These are phyloP conservation scores for Ustilago crameri DNA, from an alignment of 1,284 basidiomycete species.

Conservation along the genomic window DNA sequence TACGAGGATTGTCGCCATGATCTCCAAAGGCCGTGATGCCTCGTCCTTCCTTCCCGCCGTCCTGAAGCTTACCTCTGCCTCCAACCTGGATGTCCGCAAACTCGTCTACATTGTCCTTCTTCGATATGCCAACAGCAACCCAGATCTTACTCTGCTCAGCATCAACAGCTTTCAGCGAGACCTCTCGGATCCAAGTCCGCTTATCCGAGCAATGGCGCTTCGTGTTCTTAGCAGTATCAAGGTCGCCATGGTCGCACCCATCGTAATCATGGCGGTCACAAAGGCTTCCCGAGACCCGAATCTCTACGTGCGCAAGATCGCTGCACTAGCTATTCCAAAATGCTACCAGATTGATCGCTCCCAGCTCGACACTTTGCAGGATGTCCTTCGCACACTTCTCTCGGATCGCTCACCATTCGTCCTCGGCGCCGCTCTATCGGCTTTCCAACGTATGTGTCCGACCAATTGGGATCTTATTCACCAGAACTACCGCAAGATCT, in stretches of 20 bases:
- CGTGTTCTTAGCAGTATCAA: conserved; percentile 92
- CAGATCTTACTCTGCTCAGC: conserved; percentile 91
- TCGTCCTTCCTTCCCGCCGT: conserved; percentile 75
- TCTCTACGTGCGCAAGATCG: conserved; percentile 91
- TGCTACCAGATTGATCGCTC: conserved; percentile 74
- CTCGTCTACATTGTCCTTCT: conserved; percentile 97
- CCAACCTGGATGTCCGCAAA: conserved; percentile 86
- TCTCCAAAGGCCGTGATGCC: conserved; percentile 90
- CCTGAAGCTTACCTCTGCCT: conserved; percentile 65
- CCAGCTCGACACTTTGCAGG: conserved; percentile 79
- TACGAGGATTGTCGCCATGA: conserved; percentile 71
- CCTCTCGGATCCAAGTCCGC: conserved; percentile 87
- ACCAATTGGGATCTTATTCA: conserved; percentile 79
- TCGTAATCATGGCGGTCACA: conserved; percentile 88
- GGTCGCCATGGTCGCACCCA: conserved; percentile 84
- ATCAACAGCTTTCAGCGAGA: conserved; percentile 99
- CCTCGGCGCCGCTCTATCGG: conserved; percentile 84
- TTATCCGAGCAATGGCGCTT: conserved; percentile 87
- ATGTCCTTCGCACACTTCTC: conserved; percentile 80
- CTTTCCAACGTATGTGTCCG: conserved; percentile 72
- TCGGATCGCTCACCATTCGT: conserved; percentile 86
- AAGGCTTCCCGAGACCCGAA: conserved; percentile 90
- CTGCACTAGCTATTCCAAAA: conserved; percentile 88
- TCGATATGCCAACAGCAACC: conserved; percentile 78
- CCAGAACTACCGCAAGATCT: conserved; percentile 85